Percentiles rank a stretch among this genome's conserved stretches.
Evolutionary conservation across 75 land plant species (phyloP).

Genomic region (Pinus albicaulis): DNA sequence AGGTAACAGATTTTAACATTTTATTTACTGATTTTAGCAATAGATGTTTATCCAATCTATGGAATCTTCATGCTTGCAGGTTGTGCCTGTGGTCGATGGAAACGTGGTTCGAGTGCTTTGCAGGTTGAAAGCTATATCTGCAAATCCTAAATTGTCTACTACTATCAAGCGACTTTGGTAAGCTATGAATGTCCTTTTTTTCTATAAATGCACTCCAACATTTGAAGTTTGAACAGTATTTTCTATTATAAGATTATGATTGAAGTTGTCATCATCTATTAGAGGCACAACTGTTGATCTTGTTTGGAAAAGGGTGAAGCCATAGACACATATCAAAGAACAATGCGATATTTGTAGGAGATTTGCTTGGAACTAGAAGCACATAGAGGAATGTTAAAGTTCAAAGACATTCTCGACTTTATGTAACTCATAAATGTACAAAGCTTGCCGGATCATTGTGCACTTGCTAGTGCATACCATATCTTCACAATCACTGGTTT

Average conservation of each 20-base stretch:
- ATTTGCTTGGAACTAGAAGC: not conserved
- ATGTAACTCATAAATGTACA: not conserved
- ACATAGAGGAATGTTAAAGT: not conserved
- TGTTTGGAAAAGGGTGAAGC: not conserved
- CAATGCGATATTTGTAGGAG: not conserved
- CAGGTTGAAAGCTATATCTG: conserved; percentile 77
- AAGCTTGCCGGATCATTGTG: not conserved
- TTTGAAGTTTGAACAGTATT: not conserved
- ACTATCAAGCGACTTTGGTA: conserved; percentile 76
- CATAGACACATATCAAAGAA: not conserved
- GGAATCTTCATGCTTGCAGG: conserved; percentile 34
- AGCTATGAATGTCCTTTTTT: not conserved
- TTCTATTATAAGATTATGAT: not conserved
- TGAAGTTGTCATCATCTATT: not conserved
- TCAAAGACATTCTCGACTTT: not conserved
- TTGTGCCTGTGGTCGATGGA: conserved; percentile 96
- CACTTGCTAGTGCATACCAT: not conserved
- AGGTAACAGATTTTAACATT: conserved; percentile 34
- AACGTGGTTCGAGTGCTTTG: conserved; percentile 90
- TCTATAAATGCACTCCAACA: not conserved
- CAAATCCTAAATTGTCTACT: conserved; percentile 56
- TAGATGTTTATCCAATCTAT: conserved; percentile 5
- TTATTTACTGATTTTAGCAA: not conserved
- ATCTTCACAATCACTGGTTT: not conserved
- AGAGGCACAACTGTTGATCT: not conserved